phyloP scores from a whole-genome alignment of 176 grass and related monocot genomes.

The Puccinellia tenuiflora region DNA sequence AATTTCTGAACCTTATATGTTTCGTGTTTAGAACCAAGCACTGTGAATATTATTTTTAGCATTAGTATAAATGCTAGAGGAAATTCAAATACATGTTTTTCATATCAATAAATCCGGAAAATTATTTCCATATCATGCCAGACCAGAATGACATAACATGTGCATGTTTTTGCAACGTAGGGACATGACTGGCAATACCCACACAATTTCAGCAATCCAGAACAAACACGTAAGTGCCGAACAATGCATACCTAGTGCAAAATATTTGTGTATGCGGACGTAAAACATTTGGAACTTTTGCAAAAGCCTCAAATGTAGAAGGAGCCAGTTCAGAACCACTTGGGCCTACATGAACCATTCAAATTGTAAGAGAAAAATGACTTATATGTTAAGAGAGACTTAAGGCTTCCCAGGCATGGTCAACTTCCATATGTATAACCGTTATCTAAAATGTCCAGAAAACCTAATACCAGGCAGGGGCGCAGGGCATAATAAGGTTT shows the following conservation, averaged over 20 bases:
- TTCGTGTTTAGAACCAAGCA: slow-evolving; percentile 1
- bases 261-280: slow-evolving; percentile 94
- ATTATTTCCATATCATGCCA: background rate
- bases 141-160: background rate
- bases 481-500: background rate
- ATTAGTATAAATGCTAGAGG: background rate
- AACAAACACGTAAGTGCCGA: background rate
- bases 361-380: slow-evolving; percentile 12
- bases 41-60: background rate
- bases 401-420: background rate
- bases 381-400: slow-evolving; percentile 8
- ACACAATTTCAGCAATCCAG: slow-evolving; percentile 10
- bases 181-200: background rate
- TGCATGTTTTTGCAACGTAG: background rate
- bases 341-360: slow-evolving; percentile 63
- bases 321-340: slow-evolving; percentile 61
- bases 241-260: slow-evolving; percentile 68
- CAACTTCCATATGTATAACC: background rate
- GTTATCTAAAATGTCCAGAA: slow-evolving; percentile 29
- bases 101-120: background rate
- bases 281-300: slow-evolving; percentile 82
- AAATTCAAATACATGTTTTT: background rate
- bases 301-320: slow-evolving; percentile 89
- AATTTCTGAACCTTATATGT: background rate
- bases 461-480: background rate